phyloP scores from a whole-genome alignment of 202 grass and related monocot species.

The Carex arenaria region DNA sequence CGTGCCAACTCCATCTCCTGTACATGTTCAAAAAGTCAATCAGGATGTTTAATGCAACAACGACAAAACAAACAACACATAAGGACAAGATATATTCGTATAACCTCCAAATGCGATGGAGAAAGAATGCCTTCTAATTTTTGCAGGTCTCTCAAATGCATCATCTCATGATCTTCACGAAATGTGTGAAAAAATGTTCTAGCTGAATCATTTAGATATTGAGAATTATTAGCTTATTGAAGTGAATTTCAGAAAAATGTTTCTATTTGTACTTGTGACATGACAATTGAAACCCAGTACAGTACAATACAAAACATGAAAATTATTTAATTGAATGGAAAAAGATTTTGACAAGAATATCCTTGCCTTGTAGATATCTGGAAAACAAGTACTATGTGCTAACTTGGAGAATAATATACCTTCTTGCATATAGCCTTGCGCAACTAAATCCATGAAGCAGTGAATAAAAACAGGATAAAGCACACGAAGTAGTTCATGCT shows the following conservation, averaged over 20 bases:
- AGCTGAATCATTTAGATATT: constrained; percentile 40
- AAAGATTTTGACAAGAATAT: not conserved
- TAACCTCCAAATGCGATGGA: constrained; percentile 91
- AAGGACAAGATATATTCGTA: not conserved
- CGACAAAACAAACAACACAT: constrained; percentile 15
- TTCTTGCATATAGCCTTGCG: constrained; percentile 77
- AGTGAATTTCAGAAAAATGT: not conserved
- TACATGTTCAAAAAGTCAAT: constrained; percentile 16
- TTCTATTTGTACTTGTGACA: not conserved
- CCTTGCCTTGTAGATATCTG: not conserved
- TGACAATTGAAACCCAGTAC: not conserved
- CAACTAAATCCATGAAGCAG: constrained; percentile 97
- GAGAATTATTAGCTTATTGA: not conserved
- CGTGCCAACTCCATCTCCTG: constrained; percentile 91
- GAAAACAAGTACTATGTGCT: constrained; percentile 5
- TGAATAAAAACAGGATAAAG: constrained; percentile 92
- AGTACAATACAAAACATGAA: not conserved
- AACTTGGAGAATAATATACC: constrained; percentile 31
- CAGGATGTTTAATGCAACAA: not conserved
- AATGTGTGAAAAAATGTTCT: constrained; percentile 81
- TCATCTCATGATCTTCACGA: constrained; percentile 87
- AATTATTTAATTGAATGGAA: not conserved
- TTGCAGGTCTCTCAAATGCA: constrained; percentile 90
- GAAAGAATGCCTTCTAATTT: constrained; percentile 90
- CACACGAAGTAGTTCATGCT: constrained; percentile 82